Conservation (phyloP, 1,284 basidiomycete genomes). For the Ustilago hordei region DNA sequence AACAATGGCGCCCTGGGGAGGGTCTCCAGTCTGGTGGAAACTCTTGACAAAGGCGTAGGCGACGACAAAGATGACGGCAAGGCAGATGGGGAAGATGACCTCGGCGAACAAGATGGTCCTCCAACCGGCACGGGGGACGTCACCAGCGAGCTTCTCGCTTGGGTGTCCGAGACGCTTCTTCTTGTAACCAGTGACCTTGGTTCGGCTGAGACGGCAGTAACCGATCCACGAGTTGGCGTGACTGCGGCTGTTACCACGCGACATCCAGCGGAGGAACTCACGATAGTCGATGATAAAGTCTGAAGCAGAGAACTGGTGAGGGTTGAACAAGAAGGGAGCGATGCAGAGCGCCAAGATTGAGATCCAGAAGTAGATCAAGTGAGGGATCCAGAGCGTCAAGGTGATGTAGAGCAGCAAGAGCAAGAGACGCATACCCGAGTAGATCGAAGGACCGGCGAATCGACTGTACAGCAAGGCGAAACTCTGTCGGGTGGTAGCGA, state of each 20-base stretch:
- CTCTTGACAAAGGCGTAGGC: constrained; percentile 69
- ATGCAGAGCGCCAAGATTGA: constrained; percentile 67
- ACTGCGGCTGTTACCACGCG: constrained; percentile 68
- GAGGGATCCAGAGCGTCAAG: constrained; percentile 69
- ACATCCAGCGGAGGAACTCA: constrained; percentile 70
- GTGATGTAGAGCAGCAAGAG: constrained; percentile 68
- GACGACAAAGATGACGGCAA: constrained; percentile 68
- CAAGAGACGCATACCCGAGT: constrained; percentile 67
- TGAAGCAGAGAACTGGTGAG: constrained; percentile 68
- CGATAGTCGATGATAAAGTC: constrained; percentile 70
- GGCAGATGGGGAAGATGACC: constrained; percentile 63
- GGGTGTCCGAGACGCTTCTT: constrained; percentile 70
- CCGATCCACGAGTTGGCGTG: constrained; percentile 70
- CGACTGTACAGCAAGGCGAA: constrained; percentile 69
- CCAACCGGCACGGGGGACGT: constrained; percentile 68
- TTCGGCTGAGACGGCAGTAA: constrained; percentile 69
- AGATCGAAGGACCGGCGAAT: constrained; percentile 69
- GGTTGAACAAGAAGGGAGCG: constrained; percentile 70
- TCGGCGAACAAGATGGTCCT: constrained; percentile 67
- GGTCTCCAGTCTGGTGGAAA: constrained; percentile 62
- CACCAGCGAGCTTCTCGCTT: constrained; percentile 68
- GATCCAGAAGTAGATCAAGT: constrained; percentile 70
- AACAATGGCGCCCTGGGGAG: constrained; percentile 78
- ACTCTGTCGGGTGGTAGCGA: constrained; percentile 68
- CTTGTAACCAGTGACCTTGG: constrained; percentile 70